These are phyloP conservation scores for Murraya koenigii DNA, from an alignment of 345 rosid species.

Conservation along the genomic window DNA sequence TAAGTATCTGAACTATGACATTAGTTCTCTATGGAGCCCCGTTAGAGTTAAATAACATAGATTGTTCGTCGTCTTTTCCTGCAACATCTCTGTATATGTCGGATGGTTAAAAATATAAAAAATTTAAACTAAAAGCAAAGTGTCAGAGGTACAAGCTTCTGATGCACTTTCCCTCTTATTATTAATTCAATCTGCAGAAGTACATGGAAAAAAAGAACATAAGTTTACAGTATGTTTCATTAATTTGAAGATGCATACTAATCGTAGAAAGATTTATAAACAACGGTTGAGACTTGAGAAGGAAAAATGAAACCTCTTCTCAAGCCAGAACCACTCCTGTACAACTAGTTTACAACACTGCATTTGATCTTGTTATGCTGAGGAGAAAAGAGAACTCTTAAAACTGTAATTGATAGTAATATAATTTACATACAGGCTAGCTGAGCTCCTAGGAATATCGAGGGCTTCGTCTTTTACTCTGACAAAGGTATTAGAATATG, in stretches of 20 bases:
- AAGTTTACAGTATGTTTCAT: background rate
- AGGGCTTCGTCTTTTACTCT: slow-evolving; percentile 1
- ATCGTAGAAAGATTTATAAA: background rate
- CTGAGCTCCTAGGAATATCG: background rate
- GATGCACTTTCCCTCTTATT: background rate
- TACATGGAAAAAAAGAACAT: background rate
- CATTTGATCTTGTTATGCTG: background rate
- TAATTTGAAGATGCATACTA: background rate
- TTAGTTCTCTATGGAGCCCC: background rate
- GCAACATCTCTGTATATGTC: background rate
- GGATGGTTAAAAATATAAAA: background rate
- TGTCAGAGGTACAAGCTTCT: background rate
- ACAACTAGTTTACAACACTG: background rate
- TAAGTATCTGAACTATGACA: background rate
- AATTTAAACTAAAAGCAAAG: background rate
- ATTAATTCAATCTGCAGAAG: background rate
- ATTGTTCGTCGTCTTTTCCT: background rate
- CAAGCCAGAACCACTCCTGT: slow-evolving; percentile 23
- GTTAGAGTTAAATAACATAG: background rate
- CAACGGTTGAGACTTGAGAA: slow-evolving; percentile 25
- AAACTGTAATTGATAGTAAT: background rate
- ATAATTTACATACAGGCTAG: background rate
- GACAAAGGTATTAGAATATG: background rate
- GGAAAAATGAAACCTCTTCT: slow-evolving; percentile 42
- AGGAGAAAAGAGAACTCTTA: background rate